A percentile compares a stretch with the other conserved stretches of the same genome.
phyloP scores from a whole-genome alignment of 176 grass and related monocot genomes.

The Puya raimondii region DNA sequence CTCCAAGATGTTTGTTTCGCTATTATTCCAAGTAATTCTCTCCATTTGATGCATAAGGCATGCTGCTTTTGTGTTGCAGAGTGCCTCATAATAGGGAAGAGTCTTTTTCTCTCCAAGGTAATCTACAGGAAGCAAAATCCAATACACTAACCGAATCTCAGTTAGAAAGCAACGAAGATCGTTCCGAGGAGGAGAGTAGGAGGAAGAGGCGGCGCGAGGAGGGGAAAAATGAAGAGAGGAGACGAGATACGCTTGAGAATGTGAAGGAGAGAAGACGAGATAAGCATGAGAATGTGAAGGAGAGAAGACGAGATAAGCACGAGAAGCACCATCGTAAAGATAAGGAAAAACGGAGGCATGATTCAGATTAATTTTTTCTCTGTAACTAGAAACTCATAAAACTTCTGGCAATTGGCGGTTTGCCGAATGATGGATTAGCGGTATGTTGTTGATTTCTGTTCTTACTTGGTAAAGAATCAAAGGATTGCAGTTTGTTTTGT shows the following conservation, averaged over 20 bases:
- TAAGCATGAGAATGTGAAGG: conserved; percentile 43
- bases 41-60: background rate
- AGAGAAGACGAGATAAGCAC: conserved; percentile 30
- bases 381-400: background rate
- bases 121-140: conserved; percentile 27
- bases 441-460: background rate
- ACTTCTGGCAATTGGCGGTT: conserved; percentile 2
- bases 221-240: conserved; percentile 28
- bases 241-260: conserved; percentile 27
- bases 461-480: too few relatives aligned
- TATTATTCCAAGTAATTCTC: background rate
- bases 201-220: conserved; percentile 41
- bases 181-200: conserved; percentile 42
- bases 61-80: conserved; percentile 32
- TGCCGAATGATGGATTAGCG: background rate
- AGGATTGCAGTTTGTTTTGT: too few relatives aligned
- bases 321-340: conserved; percentile 44
- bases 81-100: conserved; percentile 32
- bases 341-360: conserved; percentile 58
- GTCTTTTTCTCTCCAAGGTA: conserved; percentile 31
- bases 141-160: conserved; percentile 19
- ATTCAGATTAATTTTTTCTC: conserved; percentile 32
- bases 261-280: conserved; percentile 44
- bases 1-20: too few relatives aligned
- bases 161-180: conserved; percentile 30